A percentile compares a stretch with the other conserved stretches of the same genome.
phyloP scores from a whole-genome alignment of 2,329 filamentous ascomycete species.

The Monilinia polystroma region DNA sequence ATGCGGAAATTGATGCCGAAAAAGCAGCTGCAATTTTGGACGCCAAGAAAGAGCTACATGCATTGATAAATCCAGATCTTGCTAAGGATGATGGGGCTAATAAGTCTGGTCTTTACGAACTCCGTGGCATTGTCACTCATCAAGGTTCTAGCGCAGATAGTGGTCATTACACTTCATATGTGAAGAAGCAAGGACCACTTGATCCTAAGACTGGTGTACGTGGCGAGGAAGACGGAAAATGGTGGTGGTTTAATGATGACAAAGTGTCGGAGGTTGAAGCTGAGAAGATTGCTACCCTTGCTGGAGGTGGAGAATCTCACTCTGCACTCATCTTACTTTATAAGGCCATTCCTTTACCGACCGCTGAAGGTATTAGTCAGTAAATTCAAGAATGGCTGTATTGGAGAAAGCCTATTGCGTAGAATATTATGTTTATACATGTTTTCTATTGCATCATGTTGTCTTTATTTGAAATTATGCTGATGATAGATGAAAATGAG shows the following conservation, averaged over 20 bases:
- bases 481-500: not conserved
- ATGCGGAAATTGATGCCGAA: conserved; percentile 88
- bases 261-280: conserved; percentile 88
- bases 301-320: conserved; percentile 86
- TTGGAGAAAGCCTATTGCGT: not conserved
- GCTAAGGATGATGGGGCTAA: conserved; percentile 79
- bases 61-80: conserved; percentile 72
- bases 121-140: conserved; percentile 91
- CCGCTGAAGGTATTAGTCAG: conserved; percentile 47
- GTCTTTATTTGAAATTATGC: not conserved
- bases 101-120: conserved; percentile 91
- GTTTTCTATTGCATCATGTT: not conserved
- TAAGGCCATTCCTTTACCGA: conserved; percentile 68
- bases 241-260: conserved; percentile 99
- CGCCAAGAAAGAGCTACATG: conserved; percentile 84
- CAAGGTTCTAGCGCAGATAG: conserved; percentile 96
- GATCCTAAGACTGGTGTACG: conserved; percentile 75
- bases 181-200: conserved; percentile 80
- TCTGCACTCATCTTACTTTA: conserved; percentile 81
- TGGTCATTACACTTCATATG: conserved; percentile 95
- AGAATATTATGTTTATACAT: not conserved
- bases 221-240: conserved; percentile 83
- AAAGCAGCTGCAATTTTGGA: conserved; percentile 69
- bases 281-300: conserved; percentile 86
- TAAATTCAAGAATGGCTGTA: conserved; percentile 12